A percentile compares a stretch with the other conserved stretches of the same genome.
Evolutionary conservation across 1,284 basidiomycete genomes (phyloP).

Genomic region (Trametes polyzona): DNA sequence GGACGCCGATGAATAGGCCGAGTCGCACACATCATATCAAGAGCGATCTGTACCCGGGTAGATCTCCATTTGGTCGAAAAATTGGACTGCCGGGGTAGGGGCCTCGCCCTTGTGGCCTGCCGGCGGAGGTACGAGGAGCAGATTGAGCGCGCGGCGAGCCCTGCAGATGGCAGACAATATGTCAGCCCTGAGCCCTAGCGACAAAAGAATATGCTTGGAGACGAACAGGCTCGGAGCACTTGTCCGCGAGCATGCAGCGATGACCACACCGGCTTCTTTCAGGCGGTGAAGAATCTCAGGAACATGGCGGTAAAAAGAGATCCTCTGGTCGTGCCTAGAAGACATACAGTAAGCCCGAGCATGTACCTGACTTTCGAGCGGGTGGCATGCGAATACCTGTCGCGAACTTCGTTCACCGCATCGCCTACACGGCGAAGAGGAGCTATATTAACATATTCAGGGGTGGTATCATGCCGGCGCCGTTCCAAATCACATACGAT

Average conservation of each 20-base stretch:
- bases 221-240: slow-evolving; percentile 71
- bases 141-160: slow-evolving; percentile 72
- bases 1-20: too few relatives aligned
- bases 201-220: not conserved
- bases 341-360: slow-evolving; percentile 1
- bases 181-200: too few relatives aligned
- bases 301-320: slow-evolving; percentile 79
- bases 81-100: slow-evolving; percentile 59
- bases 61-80: slow-evolving; percentile 84
- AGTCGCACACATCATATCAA: not conserved
- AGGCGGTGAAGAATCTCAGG: slow-evolving; percentile 75
- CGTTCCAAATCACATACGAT: slow-evolving; percentile 38
- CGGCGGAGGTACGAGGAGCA: slow-evolving; percentile 66
- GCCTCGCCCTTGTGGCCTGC: slow-evolving; percentile 40
- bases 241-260: slow-evolving; percentile 83
- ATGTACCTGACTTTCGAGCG: too few relatives aligned
- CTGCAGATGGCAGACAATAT: slow-evolving; percentile 41
- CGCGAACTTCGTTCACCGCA: slow-evolving; percentile 62
- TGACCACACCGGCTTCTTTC: slow-evolving; percentile 52
- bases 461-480: not conserved
- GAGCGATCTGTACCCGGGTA: slow-evolving; percentile 64
- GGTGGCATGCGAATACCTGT: slow-evolving; percentile 48
- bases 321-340: slow-evolving; percentile 54
- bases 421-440: slow-evolving; percentile 65
- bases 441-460: slow-evolving; percentile 40